These are phyloP conservation scores for Hygrophila difformis DNA, from an alignment of 257 asterid genomes.

Conservation along the genomic window DNA sequence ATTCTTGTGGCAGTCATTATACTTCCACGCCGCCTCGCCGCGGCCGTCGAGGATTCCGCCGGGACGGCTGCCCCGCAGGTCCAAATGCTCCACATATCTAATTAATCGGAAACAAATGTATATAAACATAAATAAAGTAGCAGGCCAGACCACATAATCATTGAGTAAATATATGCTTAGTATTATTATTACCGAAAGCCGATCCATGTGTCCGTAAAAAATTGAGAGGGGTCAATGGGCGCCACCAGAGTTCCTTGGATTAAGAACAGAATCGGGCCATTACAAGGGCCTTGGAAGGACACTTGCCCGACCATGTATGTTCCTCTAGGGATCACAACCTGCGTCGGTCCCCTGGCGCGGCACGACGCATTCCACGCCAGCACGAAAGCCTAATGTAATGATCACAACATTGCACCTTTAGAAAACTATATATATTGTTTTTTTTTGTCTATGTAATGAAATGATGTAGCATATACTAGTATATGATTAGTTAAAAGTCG, in stretches of 20 bases:
- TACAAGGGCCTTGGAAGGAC: slow-evolving; percentile 51
- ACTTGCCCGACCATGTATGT: slow-evolving; percentile 28
- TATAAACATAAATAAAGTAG: no score
- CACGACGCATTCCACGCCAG: no score
- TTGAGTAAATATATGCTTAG: no score
- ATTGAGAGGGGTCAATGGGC: slow-evolving; percentile 24
- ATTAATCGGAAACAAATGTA: no score
- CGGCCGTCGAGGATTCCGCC: slow-evolving; percentile 73
- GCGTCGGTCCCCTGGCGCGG: slow-evolving; percentile 25
- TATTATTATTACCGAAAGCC: no score
- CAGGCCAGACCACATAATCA: no score
- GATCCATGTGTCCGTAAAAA: slow-evolving; percentile 49
- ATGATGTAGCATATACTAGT: no score
- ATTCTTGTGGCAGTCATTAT: slow-evolving; percentile 47
- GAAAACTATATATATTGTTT: no score
- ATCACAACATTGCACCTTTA: no score
- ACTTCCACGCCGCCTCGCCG: slow-evolving; percentile 60
- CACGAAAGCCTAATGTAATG: no score
- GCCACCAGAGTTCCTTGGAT: slow-evolving; percentile 46
- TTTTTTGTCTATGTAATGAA: no score
- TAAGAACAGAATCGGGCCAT: slow-evolving; percentile 19
- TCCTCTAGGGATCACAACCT: slow-evolving; percentile 41
- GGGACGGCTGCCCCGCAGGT: slow-evolving; percentile 47
- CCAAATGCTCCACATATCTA: slow-evolving; percentile 33
- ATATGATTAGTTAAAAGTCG: no score